A percentile compares a stretch with the other conserved stretches of the same genome.
These are phyloP conservation scores for Strobilomyces echinocephalus DNA, from an alignment of 768 basidiomycete genomes.

Conservation along the genomic window DNA sequence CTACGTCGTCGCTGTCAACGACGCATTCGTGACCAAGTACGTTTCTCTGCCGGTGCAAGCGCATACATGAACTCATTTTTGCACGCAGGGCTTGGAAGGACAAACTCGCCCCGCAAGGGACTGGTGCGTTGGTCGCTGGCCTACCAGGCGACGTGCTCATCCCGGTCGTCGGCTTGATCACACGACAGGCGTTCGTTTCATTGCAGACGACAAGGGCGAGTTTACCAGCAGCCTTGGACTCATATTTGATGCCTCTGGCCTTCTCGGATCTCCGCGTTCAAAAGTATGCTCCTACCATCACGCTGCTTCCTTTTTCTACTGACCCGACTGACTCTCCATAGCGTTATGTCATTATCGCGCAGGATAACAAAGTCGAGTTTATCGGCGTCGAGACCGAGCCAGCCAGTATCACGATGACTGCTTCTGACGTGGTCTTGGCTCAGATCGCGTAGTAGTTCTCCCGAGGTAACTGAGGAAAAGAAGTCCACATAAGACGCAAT, in stretches of 20 bases:
- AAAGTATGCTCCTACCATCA: slow-evolving; percentile 38
- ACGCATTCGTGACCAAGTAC: slow-evolving; percentile 63
- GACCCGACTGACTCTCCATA: slow-evolving; percentile 16
- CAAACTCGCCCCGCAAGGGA: slow-evolving; percentile 51
- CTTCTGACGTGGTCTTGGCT: slow-evolving; percentile 43
- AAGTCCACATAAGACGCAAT: background rate
- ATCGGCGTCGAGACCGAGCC: slow-evolving; percentile 50
- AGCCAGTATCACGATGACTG: slow-evolving; percentile 46
- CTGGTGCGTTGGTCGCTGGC: slow-evolving; percentile 35
- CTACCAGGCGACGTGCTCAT: slow-evolving; percentile 3
- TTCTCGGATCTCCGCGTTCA: slow-evolving; percentile 64
- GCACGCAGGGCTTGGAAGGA: slow-evolving; percentile 60
- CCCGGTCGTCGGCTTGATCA: background rate
- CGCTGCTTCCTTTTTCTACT: background rate
- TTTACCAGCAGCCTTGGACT: slow-evolving; percentile 53
- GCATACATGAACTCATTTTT: slow-evolving; percentile 8
- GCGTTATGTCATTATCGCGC: slow-evolving; percentile 55
- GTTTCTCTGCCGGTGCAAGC: background rate
- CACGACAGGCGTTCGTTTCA: slow-evolving; percentile 49
- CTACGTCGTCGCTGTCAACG: slow-evolving; percentile 74
- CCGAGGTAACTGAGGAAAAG: background rate
- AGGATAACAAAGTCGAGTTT: slow-evolving; percentile 52
- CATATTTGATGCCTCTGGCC: slow-evolving; percentile 53
- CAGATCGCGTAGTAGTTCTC: slow-evolving; percentile 18
- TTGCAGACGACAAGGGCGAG: slow-evolving; percentile 64